Evolutionary conservation across 768 basidiomycete genomes (phyloP).

Genomic region (Amanita fuliginea): DNA sequence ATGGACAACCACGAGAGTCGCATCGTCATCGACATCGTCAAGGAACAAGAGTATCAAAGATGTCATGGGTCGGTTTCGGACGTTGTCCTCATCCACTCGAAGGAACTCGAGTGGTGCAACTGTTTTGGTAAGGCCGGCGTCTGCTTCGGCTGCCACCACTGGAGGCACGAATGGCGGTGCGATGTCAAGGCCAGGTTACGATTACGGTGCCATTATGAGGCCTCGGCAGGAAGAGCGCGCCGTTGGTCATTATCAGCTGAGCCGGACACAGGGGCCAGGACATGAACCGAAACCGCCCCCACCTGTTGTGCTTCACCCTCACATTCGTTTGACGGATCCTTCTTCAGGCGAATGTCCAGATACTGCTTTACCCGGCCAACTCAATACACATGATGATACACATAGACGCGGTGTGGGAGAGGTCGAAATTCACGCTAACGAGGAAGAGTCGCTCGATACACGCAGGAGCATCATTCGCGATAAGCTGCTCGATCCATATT

Average conservation of each 20-base stretch:
- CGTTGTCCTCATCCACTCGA: not conserved
- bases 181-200: not conserved
- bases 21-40: not conserved
- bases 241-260: not conserved
- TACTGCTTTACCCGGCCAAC: not conserved
- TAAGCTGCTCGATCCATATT: not conserved
- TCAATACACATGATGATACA: too few relatives aligned
- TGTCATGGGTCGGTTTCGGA: not conserved
- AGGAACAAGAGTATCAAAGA: not conserved
- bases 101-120: not conserved
- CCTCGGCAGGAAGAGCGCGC: not conserved
- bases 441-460: not conserved
- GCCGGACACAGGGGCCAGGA: not conserved
- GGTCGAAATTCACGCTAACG: not conserved
- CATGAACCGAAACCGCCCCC: not conserved
- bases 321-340: not conserved
- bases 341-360: not conserved
- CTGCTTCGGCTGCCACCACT: not conserved
- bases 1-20: not conserved
- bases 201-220: conserved; percentile 1
- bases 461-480: not conserved
- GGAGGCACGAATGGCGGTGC: not conserved
- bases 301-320: not conserved
- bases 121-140: not conserved
- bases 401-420: not conserved